Evolutionary conservation across 2,329 filamentous ascomycete species (phyloP), one percentile per base, ranked within the genome.

Genomic region (Penicillium frequentans): DNA sequence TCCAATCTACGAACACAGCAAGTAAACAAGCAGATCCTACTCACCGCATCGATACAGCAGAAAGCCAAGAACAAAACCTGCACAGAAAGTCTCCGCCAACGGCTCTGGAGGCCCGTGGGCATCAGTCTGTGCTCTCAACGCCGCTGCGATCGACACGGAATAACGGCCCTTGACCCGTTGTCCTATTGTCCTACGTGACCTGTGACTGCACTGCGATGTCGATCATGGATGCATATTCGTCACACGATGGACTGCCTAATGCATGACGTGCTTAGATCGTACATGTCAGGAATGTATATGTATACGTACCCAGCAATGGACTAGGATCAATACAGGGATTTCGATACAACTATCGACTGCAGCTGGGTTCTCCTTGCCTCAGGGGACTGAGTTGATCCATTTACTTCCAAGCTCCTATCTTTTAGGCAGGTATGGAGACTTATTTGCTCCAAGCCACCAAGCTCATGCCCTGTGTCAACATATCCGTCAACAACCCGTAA

Each of bases 131-230:
- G 47, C 55, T 48, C n/a, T 14, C 14, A 29, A 45, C 46, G 48
- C 47, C 51, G 47, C 54, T 51, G 47, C 11, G 55, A 57, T 57
- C 55, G 51, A 57, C 55, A 54, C 39, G 16, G 47, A n/a, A 35
- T 29, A 57, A 54, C 47, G 51, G 55, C 19, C 31, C 42, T 35
- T 16, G 10, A 21, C 10, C 21, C 43, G 39, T 42, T 39, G 3
- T 23, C 47, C 19, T 3, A 9, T 10, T 23, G 51, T 42, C 43
- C 51, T 47, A 53, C 44, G 2, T 50, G 46, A 55, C 45, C 39
- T 55, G 27, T 48, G 4, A 9, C 29, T 42, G 19, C 39, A 42
- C n/a, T 6, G 39, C n/a, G n/a, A 39, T 10, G 35, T 9, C 13
- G 39, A 42, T 42, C 19, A 42, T 10, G n/a, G 39, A 23, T 23